Base-by-base conservation (phyloP, 306 rosid species). In the Leucaena leucocephala region DNA sequence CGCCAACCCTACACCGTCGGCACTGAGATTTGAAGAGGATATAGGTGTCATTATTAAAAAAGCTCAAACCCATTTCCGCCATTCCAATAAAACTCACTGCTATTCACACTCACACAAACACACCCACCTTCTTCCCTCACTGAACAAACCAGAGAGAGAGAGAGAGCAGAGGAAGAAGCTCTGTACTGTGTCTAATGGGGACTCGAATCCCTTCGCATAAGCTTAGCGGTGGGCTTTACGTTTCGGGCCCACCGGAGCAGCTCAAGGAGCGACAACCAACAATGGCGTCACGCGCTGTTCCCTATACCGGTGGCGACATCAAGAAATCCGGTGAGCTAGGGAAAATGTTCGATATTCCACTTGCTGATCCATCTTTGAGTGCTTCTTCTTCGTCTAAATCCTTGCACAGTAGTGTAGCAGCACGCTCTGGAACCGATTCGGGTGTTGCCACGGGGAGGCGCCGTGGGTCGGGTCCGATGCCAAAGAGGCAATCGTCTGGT, bases 271-370 rank as follows among this genome's bases (percentile, higher is more conserved):
- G 92, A 0, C 92, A 38, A 40, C 99, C 98, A 3, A 93, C 97
- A 86, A 90, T 96, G 88, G 85, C 87, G 15, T 89, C 98, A 33
- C 93, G 99, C 44, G 90, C 99, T 57, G 89, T 91, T 2, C 97
- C 97, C 0, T 95, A 95, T 84, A 95, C 98, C 12, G 99, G 98
- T 77, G 99, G 98, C 4, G 99, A 96, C 92, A 78, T 92, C 0
- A 93, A 91, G 84, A 96, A 96, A 76, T 93, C 99, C 46, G 99
- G 99, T 0, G 99, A 96, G 74, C 96, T 96, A 0, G 99, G 88
- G 0, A 96, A 91, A 87, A 96, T 96, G 99, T 88, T 96, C 61
- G 98, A 93, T 36, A 89, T 96, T 58, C 96, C 91, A 0, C 8
- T 42, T 0, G 52, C 36, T 43, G 72, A 67, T 42, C 72, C 52